Evolutionary conservation across 225 moss, liverwort and hornwort species (phyloP).

Genomic region (Anthoceros angustus): DNA sequence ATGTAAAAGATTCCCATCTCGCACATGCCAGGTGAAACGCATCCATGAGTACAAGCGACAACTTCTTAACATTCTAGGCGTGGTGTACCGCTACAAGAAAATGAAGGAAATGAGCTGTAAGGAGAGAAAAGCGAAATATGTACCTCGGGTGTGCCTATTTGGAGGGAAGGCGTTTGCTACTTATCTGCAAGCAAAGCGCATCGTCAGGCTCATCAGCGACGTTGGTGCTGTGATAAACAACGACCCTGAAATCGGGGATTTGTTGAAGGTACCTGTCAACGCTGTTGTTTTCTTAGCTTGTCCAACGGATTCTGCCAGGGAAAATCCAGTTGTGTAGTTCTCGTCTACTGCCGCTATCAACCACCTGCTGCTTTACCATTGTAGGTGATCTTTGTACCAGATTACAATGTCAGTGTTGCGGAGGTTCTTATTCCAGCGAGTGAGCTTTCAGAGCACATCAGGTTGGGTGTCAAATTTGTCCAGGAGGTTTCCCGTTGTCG

Average conservation of each 20-base stretch:
- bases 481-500: neutral
- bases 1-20: too few relatives aligned
- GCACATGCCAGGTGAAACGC: slow-evolving; percentile 57
- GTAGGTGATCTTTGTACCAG: slow-evolving; percentile 65
- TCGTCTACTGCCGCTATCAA: neutral
- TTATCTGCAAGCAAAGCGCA: slow-evolving; percentile 74
- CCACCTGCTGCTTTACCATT: neutral
- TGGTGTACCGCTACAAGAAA: slow-evolving; percentile 72
- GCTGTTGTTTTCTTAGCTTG: neutral
- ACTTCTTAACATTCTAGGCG: slow-evolving; percentile 87
- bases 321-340: neutral
- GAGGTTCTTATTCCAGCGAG: slow-evolving; percentile 95
- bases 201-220: slow-evolving; percentile 72
- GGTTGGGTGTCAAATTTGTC: slow-evolving; percentile 19
- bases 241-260: slow-evolving; percentile 74
- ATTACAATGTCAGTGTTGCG: slow-evolving; percentile 91
- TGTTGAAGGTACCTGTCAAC: slow-evolving; percentile 41
- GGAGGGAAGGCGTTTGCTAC: slow-evolving; percentile 98
- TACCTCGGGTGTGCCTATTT: slow-evolving; percentile 82
- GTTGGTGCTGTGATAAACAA: slow-evolving; percentile 58
- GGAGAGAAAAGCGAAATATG: slow-evolving; percentile 61
- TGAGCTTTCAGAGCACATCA: slow-evolving; percentile 88
- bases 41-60: slow-evolving; percentile 98
- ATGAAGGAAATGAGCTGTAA: slow-evolving; percentile 68
- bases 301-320: neutral